Evolutionary conservation across 129 eudicot species (phyloP), one percentile per base, ranked within the genome.

Genomic region (Chrysanthemum makinoi): DNA sequence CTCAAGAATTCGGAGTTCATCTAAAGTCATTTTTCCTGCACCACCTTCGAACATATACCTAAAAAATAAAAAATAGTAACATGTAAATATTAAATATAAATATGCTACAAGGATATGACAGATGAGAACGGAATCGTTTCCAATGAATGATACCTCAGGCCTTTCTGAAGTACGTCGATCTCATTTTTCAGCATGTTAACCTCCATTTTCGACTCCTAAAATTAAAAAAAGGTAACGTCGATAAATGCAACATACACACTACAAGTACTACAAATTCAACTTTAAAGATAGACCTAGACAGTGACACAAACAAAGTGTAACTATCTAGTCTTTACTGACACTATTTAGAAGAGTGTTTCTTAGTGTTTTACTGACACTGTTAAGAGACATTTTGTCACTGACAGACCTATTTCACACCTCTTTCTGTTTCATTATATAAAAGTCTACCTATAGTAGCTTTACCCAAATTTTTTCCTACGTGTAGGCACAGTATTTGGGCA

Each of bases 141-240:
- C 49, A 39, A 26, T 54, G 44, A 20, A 54, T 8, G 51, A 26
- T 79, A 87, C 97, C 97, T 75, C 61, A 87, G 79, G 46, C 95
- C 95, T 78, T 87, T 85, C 76, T 87, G 95, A 64, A 90, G 94
- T n/a, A 90, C 77, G 26, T 85, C 93, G 71, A 85, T 83, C 83
- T 90, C 97, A 73, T 81, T 82, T 77, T 81, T 85, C 83, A 90
- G 84, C 81, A 80, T 80, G 72, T 73, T 79, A 47, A 87, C 84
- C 84, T 90, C 97, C 74, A 83, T 84, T 67, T 79, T 85, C n/a
- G 87, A 78, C 47, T 87, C 89, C 97, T 90, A 63, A 54, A 69
- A 22, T 46, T 33, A 6, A 22, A 66, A 11, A 19, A 10, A 15
- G 22, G 9, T 46, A 35, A 56, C 59, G 26, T 55, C 16, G 5